Evolutionary conservation across 768 basidiomycete genomes (phyloP).

Genomic region (Scleroderma citrinum): DNA sequence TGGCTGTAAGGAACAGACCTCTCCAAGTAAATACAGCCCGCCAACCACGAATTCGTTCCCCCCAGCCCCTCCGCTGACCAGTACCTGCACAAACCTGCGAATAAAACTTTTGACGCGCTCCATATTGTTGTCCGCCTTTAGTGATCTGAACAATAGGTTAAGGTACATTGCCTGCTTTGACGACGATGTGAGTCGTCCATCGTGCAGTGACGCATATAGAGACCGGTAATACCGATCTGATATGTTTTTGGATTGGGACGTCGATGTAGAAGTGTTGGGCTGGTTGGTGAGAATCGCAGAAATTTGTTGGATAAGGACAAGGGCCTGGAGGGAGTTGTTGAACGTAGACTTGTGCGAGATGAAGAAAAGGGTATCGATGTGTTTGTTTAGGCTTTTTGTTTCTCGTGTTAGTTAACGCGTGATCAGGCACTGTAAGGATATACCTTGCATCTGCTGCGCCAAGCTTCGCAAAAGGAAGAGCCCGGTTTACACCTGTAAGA

Average conservation of each 20-base stretch:
- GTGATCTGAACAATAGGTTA: constrained; percentile 85
- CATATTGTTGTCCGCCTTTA: constrained; percentile 59
- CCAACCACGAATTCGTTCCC: constrained; percentile 87
- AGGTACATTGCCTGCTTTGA: constrained; percentile 97
- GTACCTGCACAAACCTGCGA: constrained; percentile 75
- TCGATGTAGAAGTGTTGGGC: constrained; percentile 35
- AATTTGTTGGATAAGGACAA: constrained; percentile 85
- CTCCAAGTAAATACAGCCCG: constrained; percentile 79
- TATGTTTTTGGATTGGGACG: constrained; percentile 40
- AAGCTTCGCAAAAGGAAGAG: constrained; percentile 85
- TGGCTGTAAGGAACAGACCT: constrained; percentile 45
- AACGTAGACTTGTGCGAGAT: constrained; percentile 96
- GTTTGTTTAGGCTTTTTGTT: constrained; percentile 76
- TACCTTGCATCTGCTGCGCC: constrained; percentile 64
- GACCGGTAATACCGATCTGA: constrained; percentile 72
- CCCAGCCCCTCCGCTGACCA: constrained; percentile 63
- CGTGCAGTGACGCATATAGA: constrained; percentile 85
- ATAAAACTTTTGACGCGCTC: constrained; percentile 77
- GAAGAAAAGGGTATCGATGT: constrained; percentile 89
- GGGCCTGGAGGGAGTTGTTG: constrained; percentile 91
- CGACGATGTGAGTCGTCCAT: constrained; percentile 71
- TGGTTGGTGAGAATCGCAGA: constrained; percentile 45
- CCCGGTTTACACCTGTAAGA: constrained; percentile 91
- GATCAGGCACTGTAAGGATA: constrained; percentile 14
- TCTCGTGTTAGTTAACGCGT: neutral